Conservation (phyloP, 495 filamentous ascomycete genomes). For the Neurospora sp. region DNA sequence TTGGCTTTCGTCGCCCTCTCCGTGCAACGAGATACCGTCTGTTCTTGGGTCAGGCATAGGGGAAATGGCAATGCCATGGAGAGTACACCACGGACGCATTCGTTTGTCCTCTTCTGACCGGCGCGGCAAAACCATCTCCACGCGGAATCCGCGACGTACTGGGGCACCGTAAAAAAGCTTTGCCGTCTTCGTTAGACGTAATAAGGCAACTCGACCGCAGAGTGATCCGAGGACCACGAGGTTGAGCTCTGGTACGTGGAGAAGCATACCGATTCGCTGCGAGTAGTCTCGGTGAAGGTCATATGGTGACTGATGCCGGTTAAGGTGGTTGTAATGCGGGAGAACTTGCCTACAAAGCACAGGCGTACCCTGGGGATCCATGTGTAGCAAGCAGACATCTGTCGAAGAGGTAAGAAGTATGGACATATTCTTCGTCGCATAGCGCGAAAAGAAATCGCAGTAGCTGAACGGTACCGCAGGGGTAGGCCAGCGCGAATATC, state of each 20-base stretch:
- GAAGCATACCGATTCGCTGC: constrained; percentile 68
- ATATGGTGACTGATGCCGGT: constrained; percentile 24
- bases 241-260: constrained; percentile 67
- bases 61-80: constrained; percentile 34
- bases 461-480: not conserved
- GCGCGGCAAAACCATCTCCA: constrained; percentile 36
- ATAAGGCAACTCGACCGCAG: constrained; percentile 62
- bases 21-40: constrained; percentile 23
- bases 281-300: constrained; percentile 31
- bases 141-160: constrained; percentile 28
- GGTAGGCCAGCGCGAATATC: not conserved
- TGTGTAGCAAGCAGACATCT: constrained; percentile 48
- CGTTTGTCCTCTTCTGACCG: constrained; percentile 24
- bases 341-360: constrained; percentile 37
- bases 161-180: constrained; percentile 15
- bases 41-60: constrained; percentile 40
- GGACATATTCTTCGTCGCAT: constrained; percentile 10
- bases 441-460: not conserved
- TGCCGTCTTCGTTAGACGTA: constrained; percentile 57
- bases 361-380: constrained; percentile 24
- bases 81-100: constrained; percentile 27
- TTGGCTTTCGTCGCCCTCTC: constrained; percentile 21
- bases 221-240: constrained; percentile 66
- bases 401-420: constrained; percentile 51
- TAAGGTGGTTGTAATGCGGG: constrained; percentile 37